Conservation (phyloP, 345 rosid species). For the Gossypium thurberi region DNA sequence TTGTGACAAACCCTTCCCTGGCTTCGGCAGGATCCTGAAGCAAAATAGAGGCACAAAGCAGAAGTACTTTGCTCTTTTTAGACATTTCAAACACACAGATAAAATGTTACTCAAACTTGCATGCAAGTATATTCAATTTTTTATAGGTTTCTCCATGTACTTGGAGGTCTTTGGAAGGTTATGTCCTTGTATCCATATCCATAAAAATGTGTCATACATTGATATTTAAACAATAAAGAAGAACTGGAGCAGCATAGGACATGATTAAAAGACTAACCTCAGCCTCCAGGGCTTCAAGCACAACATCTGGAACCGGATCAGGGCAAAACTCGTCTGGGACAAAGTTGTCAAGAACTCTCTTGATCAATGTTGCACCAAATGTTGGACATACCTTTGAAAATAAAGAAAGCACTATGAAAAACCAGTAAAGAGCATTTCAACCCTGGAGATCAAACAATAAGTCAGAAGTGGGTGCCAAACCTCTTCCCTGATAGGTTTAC, state of each 20-base stretch:
- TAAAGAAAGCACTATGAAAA: conserved; percentile 11
- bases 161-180: neutral
- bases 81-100: neutral
- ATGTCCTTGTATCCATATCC: neutral
- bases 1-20: conserved; percentile 33
- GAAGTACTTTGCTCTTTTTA: neutral
- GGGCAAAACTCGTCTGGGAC: conserved; percentile 89
- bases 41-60: conserved; percentile 8
- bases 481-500: conserved; percentile 70
- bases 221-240: neutral
- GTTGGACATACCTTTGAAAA: conserved; percentile 72
- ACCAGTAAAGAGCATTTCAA: neutral
- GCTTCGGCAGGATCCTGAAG: conserved; percentile 40
- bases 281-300: conserved; percentile 65
- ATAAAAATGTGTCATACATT: neutral
- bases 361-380: conserved; percentile 75
- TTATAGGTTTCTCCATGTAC: neutral
- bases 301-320: conserved; percentile 69
- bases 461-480: conserved; percentile 21
- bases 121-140: neutral
- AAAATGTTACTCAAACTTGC: neutral
- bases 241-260: neutral
- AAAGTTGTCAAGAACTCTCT: conserved; percentile 64
- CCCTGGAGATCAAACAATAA: neutral
- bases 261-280: conserved; percentile 45